A percentile compares a stretch with the other conserved stretches of the same genome.
Conservation (phyloP, 2,329 filamentous ascomycete genomes). For the Fusarium palustre region DNA sequence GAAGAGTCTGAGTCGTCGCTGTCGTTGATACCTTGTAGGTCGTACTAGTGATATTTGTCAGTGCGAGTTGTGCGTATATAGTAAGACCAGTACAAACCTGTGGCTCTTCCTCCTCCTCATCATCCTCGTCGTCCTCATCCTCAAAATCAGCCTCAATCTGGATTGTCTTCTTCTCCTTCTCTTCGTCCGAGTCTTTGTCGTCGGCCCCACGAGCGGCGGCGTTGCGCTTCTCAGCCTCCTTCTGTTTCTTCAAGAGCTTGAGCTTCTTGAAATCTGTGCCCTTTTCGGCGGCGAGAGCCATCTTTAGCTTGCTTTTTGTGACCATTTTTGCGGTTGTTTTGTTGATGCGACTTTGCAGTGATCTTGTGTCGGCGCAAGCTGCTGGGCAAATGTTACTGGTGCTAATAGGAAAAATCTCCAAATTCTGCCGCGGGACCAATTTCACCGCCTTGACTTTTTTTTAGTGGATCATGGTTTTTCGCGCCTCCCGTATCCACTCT, state of each 20-base stretch:
- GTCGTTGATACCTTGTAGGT: slow-evolving; percentile 69
- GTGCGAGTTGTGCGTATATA: background rate
- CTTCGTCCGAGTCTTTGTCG: slow-evolving; percentile 50
- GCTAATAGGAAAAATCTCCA: slow-evolving; percentile 48
- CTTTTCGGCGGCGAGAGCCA: slow-evolving; percentile 67
- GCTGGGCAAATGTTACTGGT: slow-evolving; percentile 32
- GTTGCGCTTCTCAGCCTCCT: slow-evolving; percentile 57
- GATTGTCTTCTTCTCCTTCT: slow-evolving; percentile 48
- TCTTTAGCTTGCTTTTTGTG: slow-evolving; percentile 63
- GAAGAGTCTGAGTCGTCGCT: slow-evolving; percentile 75
- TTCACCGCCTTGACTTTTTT: slow-evolving; percentile 48
- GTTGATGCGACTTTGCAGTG: slow-evolving; percentile 27
- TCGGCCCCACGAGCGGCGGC: slow-evolving; percentile 42
- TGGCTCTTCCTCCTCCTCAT: slow-evolving; percentile 39
- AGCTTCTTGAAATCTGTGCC: slow-evolving; percentile 64
- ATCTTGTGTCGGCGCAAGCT: slow-evolving; percentile 31
- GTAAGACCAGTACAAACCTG: slow-evolving; percentile 40
- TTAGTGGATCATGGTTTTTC: slow-evolving; percentile 38
- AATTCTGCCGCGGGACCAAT: slow-evolving; percentile 46
- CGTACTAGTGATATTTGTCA: slow-evolving; percentile 53
- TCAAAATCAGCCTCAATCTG: slow-evolving; percentile 54
- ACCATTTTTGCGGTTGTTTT: slow-evolving; percentile 51
- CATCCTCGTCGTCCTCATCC: slow-evolving; percentile 54
- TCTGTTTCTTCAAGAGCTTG: slow-evolving; percentile 62
- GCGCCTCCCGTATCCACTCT: background rate